Evolutionary conservation across 495 filamentous ascomycete species (phyloP), one percentile per base, ranked within the genome.

Genomic region (Annulohypoxylon nitens): DNA sequence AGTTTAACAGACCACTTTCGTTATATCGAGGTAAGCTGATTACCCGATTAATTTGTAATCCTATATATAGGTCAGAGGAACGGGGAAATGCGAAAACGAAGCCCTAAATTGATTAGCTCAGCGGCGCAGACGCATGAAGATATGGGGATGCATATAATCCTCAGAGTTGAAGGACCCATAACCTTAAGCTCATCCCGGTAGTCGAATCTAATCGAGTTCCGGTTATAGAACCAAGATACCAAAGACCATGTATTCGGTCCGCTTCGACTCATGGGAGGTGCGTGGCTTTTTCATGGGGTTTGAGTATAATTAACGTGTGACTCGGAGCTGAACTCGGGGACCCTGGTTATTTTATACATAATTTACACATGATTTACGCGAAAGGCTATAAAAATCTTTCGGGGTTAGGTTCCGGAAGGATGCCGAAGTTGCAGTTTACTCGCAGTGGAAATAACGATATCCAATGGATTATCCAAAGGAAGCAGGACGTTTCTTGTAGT

Each of bases 381-480:
- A 20, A 6, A 30, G 5, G 30, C 30, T 30, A 30, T 30, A 4
- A 30, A 26, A 18, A 72, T 63, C 57, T 34, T 55, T 39, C 59
- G 10, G 18, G 64, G 60, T 43, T 53, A 37, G 43, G 18, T 64
- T 68, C 23, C 34, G 55, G 48, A 34, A 50, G 23, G 25, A 33
- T 36, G 30, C 43, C 47, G 30, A 54, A 61, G 47, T 60, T 60
- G 53, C 33, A 73, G n/a, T 39, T 39, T 55, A 30, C 54, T 50
- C 12, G 12, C 63, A 23, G 39, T 61, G 55, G 33, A 57, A 51
- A 67, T 67, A 30, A 64, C 25, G 61, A 69, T 57, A 62, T 61
- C 66, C 62, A 66, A 70, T 50, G 55, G 48, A 61, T 39, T 65
- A 61, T 55, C 61, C 8, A 65, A 59, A 73, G 65, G 65, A 69